phyloP scores from a whole-genome alignment of 2,329 filamentous ascomycete genomes.

The Colletotrichum sp. region DNA sequence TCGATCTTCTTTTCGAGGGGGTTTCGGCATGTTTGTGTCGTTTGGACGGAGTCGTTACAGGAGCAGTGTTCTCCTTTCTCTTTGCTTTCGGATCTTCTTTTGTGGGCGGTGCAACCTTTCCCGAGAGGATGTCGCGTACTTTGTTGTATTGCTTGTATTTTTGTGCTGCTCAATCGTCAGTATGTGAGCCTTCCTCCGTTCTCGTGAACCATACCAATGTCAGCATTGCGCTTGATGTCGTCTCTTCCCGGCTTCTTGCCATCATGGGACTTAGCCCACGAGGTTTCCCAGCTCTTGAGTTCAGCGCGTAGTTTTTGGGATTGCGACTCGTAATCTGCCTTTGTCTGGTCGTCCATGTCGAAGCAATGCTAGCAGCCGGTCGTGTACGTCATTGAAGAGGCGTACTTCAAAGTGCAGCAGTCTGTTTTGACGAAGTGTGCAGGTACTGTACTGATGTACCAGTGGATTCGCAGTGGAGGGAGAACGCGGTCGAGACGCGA shows the following conservation, averaged over 20 bases:
- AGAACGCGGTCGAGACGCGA: constrained; percentile 13
- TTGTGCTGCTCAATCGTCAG: constrained; percentile 48
- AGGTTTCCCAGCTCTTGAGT: constrained; percentile 76
- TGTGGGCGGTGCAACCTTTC: constrained; percentile 51
- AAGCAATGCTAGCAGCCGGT: background rate
- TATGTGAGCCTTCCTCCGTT: background rate
- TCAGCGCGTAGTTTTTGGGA: constrained; percentile 66
- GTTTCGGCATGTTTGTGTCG: constrained; percentile 51
- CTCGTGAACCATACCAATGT: constrained; percentile 62
- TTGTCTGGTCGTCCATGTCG: constrained; percentile 52
- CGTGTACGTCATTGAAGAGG: constrained; percentile 8
- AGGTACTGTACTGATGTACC: background rate
- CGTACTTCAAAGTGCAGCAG: background rate
- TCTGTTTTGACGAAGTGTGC: background rate
- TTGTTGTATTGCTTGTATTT: constrained; percentile 82
- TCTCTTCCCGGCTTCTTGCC: constrained; percentile 74
- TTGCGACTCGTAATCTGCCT: constrained; percentile 51
- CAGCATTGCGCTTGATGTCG: constrained; percentile 77
- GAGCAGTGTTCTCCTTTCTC: constrained; percentile 42
- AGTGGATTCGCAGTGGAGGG: background rate
- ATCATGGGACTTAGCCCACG: constrained; percentile 65
- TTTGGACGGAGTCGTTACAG: constrained; percentile 56
- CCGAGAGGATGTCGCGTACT: constrained; percentile 62
- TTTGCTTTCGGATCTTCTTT: constrained; percentile 38
- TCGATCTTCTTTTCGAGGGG: constrained; percentile 43